These are phyloP conservation scores for Kwoniella newhampshirensis DNA, from an alignment of 768 basidiomycete genomes.

Conservation along the genomic window DNA sequence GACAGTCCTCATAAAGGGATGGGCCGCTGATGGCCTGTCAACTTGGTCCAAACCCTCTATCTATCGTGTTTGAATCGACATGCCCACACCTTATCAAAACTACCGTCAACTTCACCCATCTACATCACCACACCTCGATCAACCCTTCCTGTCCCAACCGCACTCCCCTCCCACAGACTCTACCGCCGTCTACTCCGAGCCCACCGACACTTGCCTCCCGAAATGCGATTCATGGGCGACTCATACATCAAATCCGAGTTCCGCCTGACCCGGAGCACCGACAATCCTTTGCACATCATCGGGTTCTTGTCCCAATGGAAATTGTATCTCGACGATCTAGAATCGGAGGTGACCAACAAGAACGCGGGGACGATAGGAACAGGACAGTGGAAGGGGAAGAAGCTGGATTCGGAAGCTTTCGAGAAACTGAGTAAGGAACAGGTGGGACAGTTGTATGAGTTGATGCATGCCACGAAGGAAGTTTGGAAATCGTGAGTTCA, in stretches of 20 bases:
- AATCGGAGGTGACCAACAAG: slow-evolving; percentile 55
- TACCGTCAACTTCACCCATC: too few relatives aligned
- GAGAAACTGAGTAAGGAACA: slow-evolving; percentile 70
- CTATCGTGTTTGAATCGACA: too few relatives aligned
- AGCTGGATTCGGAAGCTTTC: slow-evolving; percentile 49
- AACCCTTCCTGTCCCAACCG: neutral
- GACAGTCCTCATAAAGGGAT: too few relatives aligned
- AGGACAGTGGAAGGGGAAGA: slow-evolving; percentile 39
- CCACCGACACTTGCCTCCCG: slow-evolving; percentile 68
- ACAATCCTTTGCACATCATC: slow-evolving; percentile 87
- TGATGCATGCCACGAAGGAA: slow-evolving; percentile 87
- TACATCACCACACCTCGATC: neutral
- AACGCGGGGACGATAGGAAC: slow-evolving; percentile 16
- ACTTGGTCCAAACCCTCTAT: too few relatives aligned
- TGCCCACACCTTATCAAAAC: too few relatives aligned
- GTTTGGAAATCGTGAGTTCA: slow-evolving; percentile 69
- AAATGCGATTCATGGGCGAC: slow-evolving; percentile 83
- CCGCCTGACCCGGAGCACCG: slow-evolving; percentile 70
- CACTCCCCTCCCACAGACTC: too few relatives aligned
- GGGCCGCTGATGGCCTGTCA: too few relatives aligned
- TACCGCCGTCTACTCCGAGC: slow-evolving; percentile 78
- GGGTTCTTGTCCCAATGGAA: slow-evolving; percentile 97
- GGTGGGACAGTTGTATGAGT: slow-evolving; percentile 86
- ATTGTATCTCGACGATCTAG: slow-evolving; percentile 70
- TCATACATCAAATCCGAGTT: slow-evolving; percentile 87